A percentile compares a stretch with the other conserved stretches of the same genome.
Evolutionary conservation across 164 flowering plant genomes (phyloP).

Genomic region (Amborella trichopoda): DNA sequence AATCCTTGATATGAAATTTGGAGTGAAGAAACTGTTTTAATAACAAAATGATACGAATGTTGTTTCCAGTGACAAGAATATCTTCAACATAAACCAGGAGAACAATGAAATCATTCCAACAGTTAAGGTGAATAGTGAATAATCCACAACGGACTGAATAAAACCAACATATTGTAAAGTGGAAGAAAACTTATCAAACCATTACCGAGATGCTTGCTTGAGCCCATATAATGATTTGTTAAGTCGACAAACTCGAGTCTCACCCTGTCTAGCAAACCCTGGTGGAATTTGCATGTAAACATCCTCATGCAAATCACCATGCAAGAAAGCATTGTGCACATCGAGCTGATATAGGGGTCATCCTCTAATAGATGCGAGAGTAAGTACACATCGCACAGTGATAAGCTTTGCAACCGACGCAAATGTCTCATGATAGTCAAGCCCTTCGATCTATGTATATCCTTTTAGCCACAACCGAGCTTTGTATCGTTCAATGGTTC

Average conservation of each 20-base stretch:
- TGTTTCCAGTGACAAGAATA: background rate
- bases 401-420: background rate
- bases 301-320: constrained; percentile 1
- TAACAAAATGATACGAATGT: background rate
- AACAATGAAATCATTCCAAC: background rate
- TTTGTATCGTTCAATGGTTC: background rate
- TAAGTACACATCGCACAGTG: background rate
- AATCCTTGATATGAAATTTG: background rate
- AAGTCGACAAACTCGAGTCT: background rate
- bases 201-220: background rate
- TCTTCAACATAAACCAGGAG: background rate
- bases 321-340: background rate
- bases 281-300: background rate
- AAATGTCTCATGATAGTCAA: background rate
- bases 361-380: background rate
- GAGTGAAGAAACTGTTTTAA: background rate
- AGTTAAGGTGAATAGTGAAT: background rate
- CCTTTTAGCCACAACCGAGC: background rate
- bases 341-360: constrained; percentile 2
- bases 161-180: background rate
- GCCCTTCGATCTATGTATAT: background rate
- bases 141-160: background rate
- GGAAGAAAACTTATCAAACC: background rate
- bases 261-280: background rate
- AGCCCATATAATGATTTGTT: constrained; percentile 1